Conservation (phyloP, 495 filamentous ascomycete species). For the Daldinia caldariorum region DNA sequence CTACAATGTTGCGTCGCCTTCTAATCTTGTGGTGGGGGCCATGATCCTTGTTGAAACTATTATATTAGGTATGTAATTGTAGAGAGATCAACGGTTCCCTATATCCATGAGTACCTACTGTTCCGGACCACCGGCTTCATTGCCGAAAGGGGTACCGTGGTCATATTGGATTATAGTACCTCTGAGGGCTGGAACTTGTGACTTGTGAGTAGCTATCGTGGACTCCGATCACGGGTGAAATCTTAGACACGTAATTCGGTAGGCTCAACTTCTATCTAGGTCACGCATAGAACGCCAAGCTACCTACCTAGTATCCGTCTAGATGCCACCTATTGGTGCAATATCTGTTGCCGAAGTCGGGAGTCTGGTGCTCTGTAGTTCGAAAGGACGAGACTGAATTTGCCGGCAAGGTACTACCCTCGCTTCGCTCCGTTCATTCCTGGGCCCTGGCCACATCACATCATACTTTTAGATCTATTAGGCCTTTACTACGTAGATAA, state of each 20-base stretch:
- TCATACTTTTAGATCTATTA: conserved; percentile 26
- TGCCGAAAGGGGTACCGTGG: conserved; percentile 18
- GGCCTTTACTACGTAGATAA: conserved; percentile 15
- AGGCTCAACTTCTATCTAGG: conserved; percentile 18
- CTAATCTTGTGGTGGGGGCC: conserved; percentile 31
- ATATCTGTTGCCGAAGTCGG: conserved; percentile 36
- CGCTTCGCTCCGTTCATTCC: conserved; percentile 9
- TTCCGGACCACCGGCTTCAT: conserved; percentile 34
- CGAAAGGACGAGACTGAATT: conserved; percentile 17
- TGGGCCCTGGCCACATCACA: conserved; percentile 17
- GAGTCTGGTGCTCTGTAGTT: conserved; percentile 17
- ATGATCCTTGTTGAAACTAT: conserved; percentile 23
- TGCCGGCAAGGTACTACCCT: conserved; percentile 35
- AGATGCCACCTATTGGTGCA: neutral
- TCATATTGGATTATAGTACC: conserved; percentile 6
- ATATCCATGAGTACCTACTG: conserved; percentile 24
- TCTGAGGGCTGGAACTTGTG: neutral
- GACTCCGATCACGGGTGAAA: conserved; percentile 21
- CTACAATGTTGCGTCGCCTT: conserved; percentile 17
- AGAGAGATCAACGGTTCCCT: conserved; percentile 28
- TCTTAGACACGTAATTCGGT: conserved; percentile 11
- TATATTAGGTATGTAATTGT: conserved; percentile 12
- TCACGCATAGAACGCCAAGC: conserved; percentile 31
- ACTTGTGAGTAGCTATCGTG: conserved; percentile 5
- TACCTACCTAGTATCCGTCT: conserved; percentile 2